Evolutionary conservation across 306 rosid genomes (phyloP).

Genomic region (Cicer bijugum): DNA sequence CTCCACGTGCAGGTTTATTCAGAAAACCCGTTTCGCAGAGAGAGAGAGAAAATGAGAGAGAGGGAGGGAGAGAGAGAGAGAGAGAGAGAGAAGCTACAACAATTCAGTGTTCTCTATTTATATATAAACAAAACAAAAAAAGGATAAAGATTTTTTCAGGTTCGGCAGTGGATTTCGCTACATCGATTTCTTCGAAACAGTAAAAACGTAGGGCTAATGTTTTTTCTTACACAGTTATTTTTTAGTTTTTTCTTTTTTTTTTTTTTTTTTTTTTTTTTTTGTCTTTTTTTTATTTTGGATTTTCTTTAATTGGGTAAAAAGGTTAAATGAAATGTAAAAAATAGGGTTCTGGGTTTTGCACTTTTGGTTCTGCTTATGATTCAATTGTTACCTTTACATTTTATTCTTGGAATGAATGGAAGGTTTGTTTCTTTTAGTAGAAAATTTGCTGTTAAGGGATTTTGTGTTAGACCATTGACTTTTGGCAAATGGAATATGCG

Average conservation of each 20-base stretch:
- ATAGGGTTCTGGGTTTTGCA: conserved; percentile 20
- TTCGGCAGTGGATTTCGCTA: conserved; percentile 44
- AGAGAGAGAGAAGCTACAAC: not conserved
- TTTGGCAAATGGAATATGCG: not conserved
- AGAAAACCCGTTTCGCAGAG: conserved; percentile 35
- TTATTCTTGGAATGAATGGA: not conserved
- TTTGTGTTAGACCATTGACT: not conserved
- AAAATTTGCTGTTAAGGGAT: not conserved
- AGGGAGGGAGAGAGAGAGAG: not conserved
- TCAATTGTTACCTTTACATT: not conserved
- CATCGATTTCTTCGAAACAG: conserved; percentile 46
- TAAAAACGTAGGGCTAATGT: conserved; percentile 43
- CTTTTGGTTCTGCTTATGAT: conserved; percentile 17
- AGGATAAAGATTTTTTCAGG: conserved; percentile 40
- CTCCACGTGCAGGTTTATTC: conserved; percentile 36
- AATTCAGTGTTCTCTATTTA: conserved; percentile 23
- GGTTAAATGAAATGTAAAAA: not conserved
- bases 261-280: not conserved
- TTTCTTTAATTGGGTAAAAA: conserved; percentile 11
- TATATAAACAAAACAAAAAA: conserved; percentile 24
- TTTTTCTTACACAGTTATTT: conserved; percentile 42
- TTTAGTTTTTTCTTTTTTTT: not conserved
- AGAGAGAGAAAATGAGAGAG: conserved; percentile 21
- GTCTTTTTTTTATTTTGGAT: not conserved
- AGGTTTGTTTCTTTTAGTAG: conserved; percentile 14